Evolutionary conservation across 2,329 filamentous ascomycete genomes (phyloP).

Genomic region (Aaosphaeria pasadenensis): DNA sequence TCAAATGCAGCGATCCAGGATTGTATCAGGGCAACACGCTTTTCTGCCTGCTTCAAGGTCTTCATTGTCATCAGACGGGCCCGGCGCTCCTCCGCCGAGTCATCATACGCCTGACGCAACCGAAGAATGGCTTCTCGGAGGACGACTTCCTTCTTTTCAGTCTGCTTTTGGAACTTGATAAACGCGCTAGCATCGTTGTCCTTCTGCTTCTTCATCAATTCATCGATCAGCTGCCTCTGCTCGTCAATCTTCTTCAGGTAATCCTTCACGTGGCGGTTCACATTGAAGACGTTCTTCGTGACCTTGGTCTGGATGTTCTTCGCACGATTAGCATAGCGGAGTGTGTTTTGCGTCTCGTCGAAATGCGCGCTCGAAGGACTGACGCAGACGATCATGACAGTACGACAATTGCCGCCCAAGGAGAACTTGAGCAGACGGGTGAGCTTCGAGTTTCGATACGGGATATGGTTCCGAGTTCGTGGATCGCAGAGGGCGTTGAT

Average conservation of each 20-base stretch:
- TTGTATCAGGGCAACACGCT: constrained; percentile 80
- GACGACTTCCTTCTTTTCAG: constrained; percentile 75
- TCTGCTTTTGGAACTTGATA: constrained; percentile 85
- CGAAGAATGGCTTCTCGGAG: constrained; percentile 76
- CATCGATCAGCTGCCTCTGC: constrained; percentile 94
- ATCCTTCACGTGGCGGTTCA: constrained; percentile 98
- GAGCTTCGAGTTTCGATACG: constrained; percentile 96
- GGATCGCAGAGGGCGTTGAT: constrained; percentile 97
- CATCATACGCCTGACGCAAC: constrained; percentile 79
- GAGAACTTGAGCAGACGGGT: constrained; percentile 96
- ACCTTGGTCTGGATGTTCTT: constrained; percentile 99
- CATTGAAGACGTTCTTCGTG: constrained; percentile 98
- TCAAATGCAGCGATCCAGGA: constrained; percentile 95
- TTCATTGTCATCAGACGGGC: constrained; percentile 79
- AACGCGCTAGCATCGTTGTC: constrained; percentile 80
- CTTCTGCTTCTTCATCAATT: constrained; percentile 89
- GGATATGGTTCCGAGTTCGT: constrained; percentile 87
- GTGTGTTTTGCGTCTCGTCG: constrained; percentile 96
- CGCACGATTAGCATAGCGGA: constrained; percentile 93
- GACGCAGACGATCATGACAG: constrained; percentile 99
- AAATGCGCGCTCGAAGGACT: constrained; percentile 96
- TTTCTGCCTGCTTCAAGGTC: constrained; percentile 76
- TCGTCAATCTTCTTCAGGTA: constrained; percentile 99
- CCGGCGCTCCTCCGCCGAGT: constrained; percentile 71
- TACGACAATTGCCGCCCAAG: constrained; percentile 95